Evolutionary conservation across 306 rosid species (phyloP).

Genomic region (Medicago lupulina): DNA sequence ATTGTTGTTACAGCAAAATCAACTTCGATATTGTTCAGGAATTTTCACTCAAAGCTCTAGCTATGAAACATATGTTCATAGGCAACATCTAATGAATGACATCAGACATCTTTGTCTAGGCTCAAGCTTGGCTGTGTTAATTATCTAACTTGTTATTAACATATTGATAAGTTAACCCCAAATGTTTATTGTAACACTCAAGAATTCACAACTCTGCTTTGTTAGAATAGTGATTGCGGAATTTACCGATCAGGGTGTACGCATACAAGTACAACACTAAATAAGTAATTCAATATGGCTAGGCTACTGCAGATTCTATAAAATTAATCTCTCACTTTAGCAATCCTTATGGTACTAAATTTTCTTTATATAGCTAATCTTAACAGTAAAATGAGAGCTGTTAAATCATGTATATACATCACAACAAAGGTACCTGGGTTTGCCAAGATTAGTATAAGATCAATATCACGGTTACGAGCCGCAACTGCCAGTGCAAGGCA

Average conservation of each 20-base stretch:
- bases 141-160: constrained; percentile 21
- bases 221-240: constrained; percentile 18
- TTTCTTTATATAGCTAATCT: background rate
- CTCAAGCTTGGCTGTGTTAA: constrained; percentile 16
- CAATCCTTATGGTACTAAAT: constrained; percentile 11
- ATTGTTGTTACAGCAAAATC: constrained; percentile 32
- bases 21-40: background rate
- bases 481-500: constrained; percentile 89
- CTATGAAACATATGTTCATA: background rate
- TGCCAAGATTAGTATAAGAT: constrained; percentile 80
- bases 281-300: constrained; percentile 7
- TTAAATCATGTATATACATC: background rate
- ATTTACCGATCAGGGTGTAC: background rate
- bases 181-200: background rate
- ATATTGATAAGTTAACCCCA: constrained; percentile 30
- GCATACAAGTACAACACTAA: constrained; percentile 14
- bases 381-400: constrained; percentile 10
- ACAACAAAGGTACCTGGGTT: constrained; percentile 70
- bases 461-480: constrained; percentile 77
- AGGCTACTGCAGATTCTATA: constrained; percentile 1
- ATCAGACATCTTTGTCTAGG: background rate
- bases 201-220: background rate
- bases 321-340: constrained; percentile 10
- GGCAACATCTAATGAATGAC: background rate
- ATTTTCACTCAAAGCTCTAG: background rate